Conservation (phyloP, 257 asterid genomes). For the Jacaranda mimosifolia region DNA sequence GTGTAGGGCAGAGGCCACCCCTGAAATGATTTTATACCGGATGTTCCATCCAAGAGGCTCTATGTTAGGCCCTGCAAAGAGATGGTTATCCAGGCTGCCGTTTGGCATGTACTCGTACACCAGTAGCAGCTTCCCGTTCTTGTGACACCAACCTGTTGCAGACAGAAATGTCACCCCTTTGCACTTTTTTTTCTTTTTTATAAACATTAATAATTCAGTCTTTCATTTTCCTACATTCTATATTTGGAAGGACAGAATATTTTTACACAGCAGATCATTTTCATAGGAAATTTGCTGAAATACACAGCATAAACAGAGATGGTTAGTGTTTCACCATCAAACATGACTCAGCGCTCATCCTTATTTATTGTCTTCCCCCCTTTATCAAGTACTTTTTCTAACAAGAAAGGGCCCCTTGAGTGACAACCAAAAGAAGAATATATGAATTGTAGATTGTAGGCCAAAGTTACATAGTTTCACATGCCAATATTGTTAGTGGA, state of each 20-base stretch:
- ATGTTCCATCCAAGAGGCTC: constrained; percentile 67
- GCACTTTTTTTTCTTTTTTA: too few relatives aligned
- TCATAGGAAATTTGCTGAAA: background rate
- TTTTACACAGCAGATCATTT: constrained; percentile 1
- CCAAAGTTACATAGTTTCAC: background rate
- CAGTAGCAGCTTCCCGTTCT: constrained; percentile 75
- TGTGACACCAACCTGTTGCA: constrained; percentile 91
- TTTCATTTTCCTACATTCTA: background rate
- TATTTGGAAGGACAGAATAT: background rate
- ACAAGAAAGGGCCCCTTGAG: constrained; percentile 1
- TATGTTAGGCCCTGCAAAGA: constrained; percentile 56
- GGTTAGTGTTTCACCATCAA: constrained; percentile 30
- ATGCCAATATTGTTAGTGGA: background rate
- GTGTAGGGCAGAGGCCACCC: constrained; percentile 87
- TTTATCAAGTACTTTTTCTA: background rate
- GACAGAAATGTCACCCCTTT: background rate
- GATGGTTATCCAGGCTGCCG: constrained; percentile 85
- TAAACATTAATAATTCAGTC: too few relatives aligned
- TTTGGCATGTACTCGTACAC: constrained; percentile 96
- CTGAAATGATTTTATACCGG: constrained; percentile 67
- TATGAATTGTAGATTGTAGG: background rate
- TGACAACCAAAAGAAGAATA: background rate
- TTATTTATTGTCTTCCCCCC: constrained; percentile 25
- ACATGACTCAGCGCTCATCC: constrained; percentile 24
- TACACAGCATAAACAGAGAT: background rate